Evolutionary conservation across 768 basidiomycete species (phyloP), one percentile per base, ranked within the genome.

Genomic region (Neoboletus subvelutipes): DNA sequence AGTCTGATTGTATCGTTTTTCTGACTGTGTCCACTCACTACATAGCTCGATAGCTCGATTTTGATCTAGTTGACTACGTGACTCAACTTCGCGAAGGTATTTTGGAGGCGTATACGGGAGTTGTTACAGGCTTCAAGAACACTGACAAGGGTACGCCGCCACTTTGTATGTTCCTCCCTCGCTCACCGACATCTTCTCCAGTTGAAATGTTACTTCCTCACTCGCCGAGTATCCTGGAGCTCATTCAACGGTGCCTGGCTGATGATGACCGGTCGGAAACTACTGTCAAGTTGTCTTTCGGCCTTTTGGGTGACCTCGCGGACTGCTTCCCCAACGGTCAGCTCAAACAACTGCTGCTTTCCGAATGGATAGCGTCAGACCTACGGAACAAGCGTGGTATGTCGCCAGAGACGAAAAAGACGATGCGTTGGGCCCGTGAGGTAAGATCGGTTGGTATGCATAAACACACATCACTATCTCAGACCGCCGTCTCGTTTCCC

Each of bases 21-120:
- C 50, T 18, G 33, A 12, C 17, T 15, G 18, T 45, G 22, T 31
- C 46, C 15, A 42, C 51, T 63, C n/a, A 57, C 45, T 7, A 26
- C 17, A 34, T 64, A 0, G 39, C 52, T 55, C 48, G 45, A 52
- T 61, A 84, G 92, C 83, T 88, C 36, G 92, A 95, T 69, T 90
- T 86, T 63, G 94, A 96, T 59, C 83, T 95, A 55, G 82, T 95
- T 55, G 97, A 99, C 62, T 98, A 98, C 67, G 92, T 96, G 45
- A 81, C 84, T 52, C 84, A 84, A 52, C 80, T 99, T 55, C 85
- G 97, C 37, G 97, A 98, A 66, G 94, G 94, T 45, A 98, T 99
- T 62, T 77, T 98, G 33, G 97, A 99, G 72, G 96, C 97, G 3
- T 98, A 97, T 67, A 96, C 92, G 5, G 95, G 96, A 26, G 88